Conservation (phyloP, 2,329 filamentous ascomycete species). For the Colletotrichum zoysiae region DNA sequence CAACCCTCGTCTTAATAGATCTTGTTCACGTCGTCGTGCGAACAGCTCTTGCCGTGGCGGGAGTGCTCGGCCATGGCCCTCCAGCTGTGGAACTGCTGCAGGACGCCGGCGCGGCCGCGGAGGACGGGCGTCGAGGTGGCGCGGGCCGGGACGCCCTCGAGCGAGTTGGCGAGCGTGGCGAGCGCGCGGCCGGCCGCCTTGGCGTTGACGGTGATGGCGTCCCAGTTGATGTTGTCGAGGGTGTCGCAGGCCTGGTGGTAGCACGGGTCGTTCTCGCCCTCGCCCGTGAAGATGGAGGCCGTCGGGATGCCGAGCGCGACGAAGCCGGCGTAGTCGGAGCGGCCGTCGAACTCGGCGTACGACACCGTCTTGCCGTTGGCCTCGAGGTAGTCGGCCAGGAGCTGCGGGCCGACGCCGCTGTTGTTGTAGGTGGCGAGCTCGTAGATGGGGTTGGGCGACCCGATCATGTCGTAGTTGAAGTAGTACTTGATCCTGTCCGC, state of each 20-base stretch:
- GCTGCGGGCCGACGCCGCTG: slow-evolving; percentile 52
- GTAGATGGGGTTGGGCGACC: slow-evolving; percentile 54
- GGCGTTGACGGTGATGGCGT: slow-evolving; percentile 53
- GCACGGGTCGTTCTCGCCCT: slow-evolving; percentile 52
- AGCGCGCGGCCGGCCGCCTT: slow-evolving; percentile 64
- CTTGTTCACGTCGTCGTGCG: slow-evolving; percentile 36
- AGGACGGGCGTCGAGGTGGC: slow-evolving; percentile 47
- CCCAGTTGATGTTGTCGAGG: slow-evolving; percentile 56
- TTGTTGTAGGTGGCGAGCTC: slow-evolving; percentile 52
- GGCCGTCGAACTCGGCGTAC: slow-evolving; percentile 52
- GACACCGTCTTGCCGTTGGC: slow-evolving; percentile 50
- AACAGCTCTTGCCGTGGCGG: slow-evolving; percentile 39
- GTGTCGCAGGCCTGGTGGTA: slow-evolving; percentile 57
- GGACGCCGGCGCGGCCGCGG: slow-evolving; percentile 34
- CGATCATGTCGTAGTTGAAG: slow-evolving; percentile 80
- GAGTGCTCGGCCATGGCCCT: slow-evolving; percentile 27
- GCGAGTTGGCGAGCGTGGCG: slow-evolving; percentile 55
- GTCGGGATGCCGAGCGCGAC: slow-evolving; percentile 55
- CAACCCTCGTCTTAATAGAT: slow-evolving; percentile 2
- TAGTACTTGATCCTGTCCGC: slow-evolving; percentile 72
- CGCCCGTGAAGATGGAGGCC: slow-evolving; percentile 57
- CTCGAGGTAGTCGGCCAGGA: slow-evolving; percentile 51
- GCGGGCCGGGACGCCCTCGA: slow-evolving; percentile 52
- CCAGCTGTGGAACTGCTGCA: slow-evolving; percentile 37
- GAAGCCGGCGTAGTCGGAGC: slow-evolving; percentile 57